Evolutionary conservation across 495 filamentous ascomycete species (phyloP).

Genomic region (Penicillium verhagenii): DNA sequence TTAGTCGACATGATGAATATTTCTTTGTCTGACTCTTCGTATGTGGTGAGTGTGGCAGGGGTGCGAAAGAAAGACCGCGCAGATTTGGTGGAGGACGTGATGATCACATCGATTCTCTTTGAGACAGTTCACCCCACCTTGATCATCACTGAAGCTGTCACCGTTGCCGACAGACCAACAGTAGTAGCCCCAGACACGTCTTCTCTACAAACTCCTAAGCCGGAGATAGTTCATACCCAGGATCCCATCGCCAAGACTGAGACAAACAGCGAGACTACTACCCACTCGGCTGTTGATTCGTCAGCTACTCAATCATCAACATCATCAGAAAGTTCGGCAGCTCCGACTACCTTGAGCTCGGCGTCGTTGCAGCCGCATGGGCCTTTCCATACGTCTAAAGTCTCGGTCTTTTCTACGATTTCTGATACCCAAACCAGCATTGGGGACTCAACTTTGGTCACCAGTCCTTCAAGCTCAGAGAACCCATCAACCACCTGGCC

Average conservation of each 20-base stretch:
- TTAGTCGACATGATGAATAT: conserved; percentile 13
- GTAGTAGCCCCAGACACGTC: not conserved
- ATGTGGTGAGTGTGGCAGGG: not conserved
- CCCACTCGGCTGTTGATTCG: not conserved
- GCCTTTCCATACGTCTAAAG: not conserved
- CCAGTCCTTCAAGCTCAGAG: not conserved
- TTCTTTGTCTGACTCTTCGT: not conserved
- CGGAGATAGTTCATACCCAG: not conserved
- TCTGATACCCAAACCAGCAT: not conserved
- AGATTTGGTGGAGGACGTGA: not conserved
- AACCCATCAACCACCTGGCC: not conserved
- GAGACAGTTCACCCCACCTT: conserved; percentile 10
- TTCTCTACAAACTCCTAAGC: not conserved
- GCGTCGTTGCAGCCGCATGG: not conserved
- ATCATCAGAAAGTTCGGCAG: not conserved
- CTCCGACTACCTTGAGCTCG: not conserved
- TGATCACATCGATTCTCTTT: conserved; percentile 10
- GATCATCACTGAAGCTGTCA: conserved; percentile 6
- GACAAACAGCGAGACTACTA: not conserved
- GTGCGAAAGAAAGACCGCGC: not conserved
- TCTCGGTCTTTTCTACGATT: not conserved
- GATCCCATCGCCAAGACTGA: not conserved
- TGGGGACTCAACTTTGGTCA: not conserved
- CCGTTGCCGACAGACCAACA: not conserved
- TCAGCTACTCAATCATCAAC: not conserved